Base-by-base conservation (phyloP, 2,329 filamentous ascomycete genomes). In the Ceratocystis albifundus region DNA sequence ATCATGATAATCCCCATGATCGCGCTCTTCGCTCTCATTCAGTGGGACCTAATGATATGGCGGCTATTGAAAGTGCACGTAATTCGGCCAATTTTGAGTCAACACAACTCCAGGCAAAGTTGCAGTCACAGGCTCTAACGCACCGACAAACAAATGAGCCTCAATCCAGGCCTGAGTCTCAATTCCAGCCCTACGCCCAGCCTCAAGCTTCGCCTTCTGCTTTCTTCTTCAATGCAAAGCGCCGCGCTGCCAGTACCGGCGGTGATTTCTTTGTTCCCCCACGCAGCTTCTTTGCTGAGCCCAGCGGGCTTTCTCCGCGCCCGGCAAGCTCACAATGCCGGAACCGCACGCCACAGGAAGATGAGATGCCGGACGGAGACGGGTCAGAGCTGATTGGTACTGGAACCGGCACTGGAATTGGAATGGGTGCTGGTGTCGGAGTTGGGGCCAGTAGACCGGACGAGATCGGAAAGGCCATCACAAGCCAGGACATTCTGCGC, bases 401-500 rank as follows among this genome's bases (percentile, higher is more conserved):
- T 8, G 64, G 53, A 41, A 61, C 53, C 36, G 64, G 64, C 25
- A 30, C 25, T 8, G 61, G 44, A 12, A 32, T 48, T 25, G 64
- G 64, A 4, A 66, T 61, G 55, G 30, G 41, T 17, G 28, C 45
- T 10, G 55, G 55, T 5, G 12, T 59, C 15, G 30, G 28, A n/a
- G 12, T 28, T 59, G 55, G 28, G 15, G 3, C 55, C 4, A 20
- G 28, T 17, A 22, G 44, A 25, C 20, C 28, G 3, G 74, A 77
- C n/a, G 79, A 82, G 66, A 86, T 86, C 67, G 84, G 84, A n/a
- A 80, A 81, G 20, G 84, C 84, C 61, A 81, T 87, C 61, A 84
- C 83, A 1, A 83, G 80, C 68, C 82, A 84, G 67, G 77, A 74
- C 28, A 75, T 75, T 44, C 57, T 66, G 20, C 77, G 75, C 3